Evolutionary conservation across 1,284 basidiomycete species (phyloP).

Genomic region (Ustanciosporium gigantosporum): DNA sequence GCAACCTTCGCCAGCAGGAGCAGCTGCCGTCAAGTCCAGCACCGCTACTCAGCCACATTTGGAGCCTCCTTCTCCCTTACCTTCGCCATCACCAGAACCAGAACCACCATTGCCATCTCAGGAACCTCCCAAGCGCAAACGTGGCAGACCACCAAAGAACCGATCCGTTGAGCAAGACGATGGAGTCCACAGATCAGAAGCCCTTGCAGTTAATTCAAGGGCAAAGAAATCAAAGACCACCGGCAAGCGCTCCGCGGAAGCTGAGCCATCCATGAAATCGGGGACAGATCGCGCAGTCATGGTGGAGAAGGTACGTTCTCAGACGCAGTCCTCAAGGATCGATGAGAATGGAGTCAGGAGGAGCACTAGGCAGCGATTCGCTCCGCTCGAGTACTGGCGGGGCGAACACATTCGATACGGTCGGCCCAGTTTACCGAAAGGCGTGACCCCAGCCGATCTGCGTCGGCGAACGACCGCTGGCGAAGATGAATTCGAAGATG

Average conservation of each 20-base stretch:
- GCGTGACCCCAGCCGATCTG: constrained; percentile 12
- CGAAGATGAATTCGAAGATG: constrained; percentile 46
- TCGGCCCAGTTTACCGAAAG: constrained; percentile 41
- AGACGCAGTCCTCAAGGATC: constrained; percentile 12
- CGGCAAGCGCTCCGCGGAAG: no score
- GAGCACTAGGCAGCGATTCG: constrained; percentile 72
- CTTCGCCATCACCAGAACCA: no score
- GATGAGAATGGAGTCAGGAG: constrained; percentile 71
- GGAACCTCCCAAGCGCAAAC: constrained; percentile 14
- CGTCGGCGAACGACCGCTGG: constrained; percentile 20
- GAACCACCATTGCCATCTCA: no score
- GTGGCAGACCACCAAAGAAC: constrained; percentile 16
- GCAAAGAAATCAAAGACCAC: constrained; percentile 4
- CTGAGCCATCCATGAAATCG: no score
- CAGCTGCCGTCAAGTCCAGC: no score
- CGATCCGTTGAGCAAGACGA: background rate
- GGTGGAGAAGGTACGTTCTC: constrained; percentile 24
- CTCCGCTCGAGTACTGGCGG: constrained; percentile 90
- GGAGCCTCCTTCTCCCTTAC: no score
- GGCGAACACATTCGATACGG: constrained; percentile 81
- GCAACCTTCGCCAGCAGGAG: no score
- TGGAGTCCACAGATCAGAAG: background rate
- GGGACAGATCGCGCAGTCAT: no score
- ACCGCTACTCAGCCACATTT: no score
- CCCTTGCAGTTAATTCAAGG: background rate